These are phyloP conservation scores for Wolfiporia cocos DNA, from an alignment of 1,284 basidiomycete species.

Conservation along the genomic window DNA sequence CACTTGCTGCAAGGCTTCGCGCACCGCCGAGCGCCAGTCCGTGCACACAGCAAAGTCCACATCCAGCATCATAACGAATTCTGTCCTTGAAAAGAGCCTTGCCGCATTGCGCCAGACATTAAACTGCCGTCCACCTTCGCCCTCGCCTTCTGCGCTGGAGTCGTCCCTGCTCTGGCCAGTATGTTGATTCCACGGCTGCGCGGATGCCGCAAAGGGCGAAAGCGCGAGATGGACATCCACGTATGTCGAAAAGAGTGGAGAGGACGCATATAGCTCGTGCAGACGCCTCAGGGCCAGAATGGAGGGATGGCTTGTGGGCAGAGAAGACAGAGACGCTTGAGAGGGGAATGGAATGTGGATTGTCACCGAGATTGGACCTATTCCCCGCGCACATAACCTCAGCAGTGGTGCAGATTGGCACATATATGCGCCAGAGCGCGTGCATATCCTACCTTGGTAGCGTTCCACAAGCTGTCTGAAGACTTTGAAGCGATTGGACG, in stretches of 20 bases:
- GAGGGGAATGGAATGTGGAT: constrained; percentile 52
- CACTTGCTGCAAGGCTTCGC: constrained; percentile 17
- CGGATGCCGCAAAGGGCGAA: constrained; percentile 50
- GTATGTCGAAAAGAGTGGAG: constrained; percentile 53
- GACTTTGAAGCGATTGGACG: constrained; percentile 70
- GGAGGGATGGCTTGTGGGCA: constrained; percentile 22
- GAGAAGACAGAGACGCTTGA: constrained; percentile 20
- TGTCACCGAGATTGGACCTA: constrained; percentile 79
- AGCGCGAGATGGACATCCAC: constrained; percentile 88
- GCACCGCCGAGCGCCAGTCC: constrained; percentile 59
- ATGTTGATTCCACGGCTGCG: constrained; percentile 1
- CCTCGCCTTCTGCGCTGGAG: constrained; percentile 10
- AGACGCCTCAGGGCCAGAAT: constrained; percentile 47
- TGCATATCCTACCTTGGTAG: constrained; percentile 51
- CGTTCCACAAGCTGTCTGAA: constrained; percentile 63
- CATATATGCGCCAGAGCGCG: background rate
- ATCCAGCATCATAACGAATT: constrained; percentile 84
- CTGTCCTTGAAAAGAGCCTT: constrained; percentile 72
- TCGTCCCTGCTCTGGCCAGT: background rate
- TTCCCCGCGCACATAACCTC: background rate
- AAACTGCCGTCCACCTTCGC: constrained; percentile 59
- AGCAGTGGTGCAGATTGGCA: background rate
- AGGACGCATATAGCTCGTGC: constrained; percentile 58
- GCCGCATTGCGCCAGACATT: constrained; percentile 86
- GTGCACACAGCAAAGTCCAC: constrained; percentile 83